Base-by-base conservation (phyloP, 805 yeast species). In the Lachancea kluyveri region DNA sequence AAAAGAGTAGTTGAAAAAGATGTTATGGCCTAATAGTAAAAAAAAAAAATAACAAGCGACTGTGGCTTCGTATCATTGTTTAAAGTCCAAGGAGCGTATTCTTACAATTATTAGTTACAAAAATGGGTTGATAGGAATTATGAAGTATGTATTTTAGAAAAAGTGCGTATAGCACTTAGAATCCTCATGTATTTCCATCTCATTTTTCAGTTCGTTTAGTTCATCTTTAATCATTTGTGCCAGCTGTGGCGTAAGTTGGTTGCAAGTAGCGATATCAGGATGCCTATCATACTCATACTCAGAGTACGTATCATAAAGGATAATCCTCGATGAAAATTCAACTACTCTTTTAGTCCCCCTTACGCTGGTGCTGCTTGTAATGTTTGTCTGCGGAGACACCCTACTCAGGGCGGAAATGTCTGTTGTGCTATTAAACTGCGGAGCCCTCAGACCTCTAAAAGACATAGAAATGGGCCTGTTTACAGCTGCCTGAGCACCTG, bases 181-280 rank as follows among this genome's bases (percentile, higher is more conserved):
- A 13, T 70, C 74, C 30, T 75, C 80, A 54, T 90, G 97, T 20
- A 90, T 70, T 20, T 70, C 78, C 98, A 90, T 90, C 39, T 72
- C 74, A 14, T 77, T 63, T 61, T 86, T 88, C 51, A 87, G 60
- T 32, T 67, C 70, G 57, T 92, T 88, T 52, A 90, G 64, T 57
- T 90, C 97, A 22, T 79, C 82, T 59, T 79, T 81, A 46, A 90
- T 86, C 57, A 74, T 75, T 55, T 84, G 87, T 0, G 96, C 96
- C 52, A 87, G 60, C 36, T 70, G 67, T 5, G 96, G 95, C 1
- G 95, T 87, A 54, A 87, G 66, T 52, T 80, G 86, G 57, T 88
- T 86, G 60, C 96, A 90, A 2, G 96, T 87, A 3, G 95, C 94
- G 17, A 78, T 67, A 41, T 87, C 96, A 0, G 96, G 96, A 42